Conservation (phyloP, 129 eudicot species). For the Flaveria linearis region DNA sequence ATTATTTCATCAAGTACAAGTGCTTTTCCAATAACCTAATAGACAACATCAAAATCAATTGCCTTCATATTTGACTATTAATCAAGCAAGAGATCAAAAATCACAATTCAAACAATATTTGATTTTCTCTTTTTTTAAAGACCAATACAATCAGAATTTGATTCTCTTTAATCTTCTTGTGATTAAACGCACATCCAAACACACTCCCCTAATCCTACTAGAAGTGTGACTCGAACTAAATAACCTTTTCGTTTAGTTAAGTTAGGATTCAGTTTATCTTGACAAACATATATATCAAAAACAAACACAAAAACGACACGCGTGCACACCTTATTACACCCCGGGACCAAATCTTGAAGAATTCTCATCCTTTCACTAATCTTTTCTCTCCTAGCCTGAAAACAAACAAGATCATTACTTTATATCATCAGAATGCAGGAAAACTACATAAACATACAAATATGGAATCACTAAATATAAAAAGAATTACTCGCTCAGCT, state of each 20-base stretch:
- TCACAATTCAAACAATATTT: slow-evolving; percentile 11
- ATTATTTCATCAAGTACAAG: slow-evolving; percentile 96
- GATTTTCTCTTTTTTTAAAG: neutral
- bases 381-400: slow-evolving; percentile 85
- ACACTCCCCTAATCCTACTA: neutral
- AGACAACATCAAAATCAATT: slow-evolving; percentile 10
- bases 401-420: neutral
- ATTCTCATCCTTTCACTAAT: slow-evolving; percentile 93
- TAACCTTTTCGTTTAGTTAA: neutral
- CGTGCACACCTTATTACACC: slow-evolving; percentile 85
- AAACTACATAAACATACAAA: neutral
- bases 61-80: slow-evolving; percentile 4
- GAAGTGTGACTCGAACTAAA: neutral
- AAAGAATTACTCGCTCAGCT: slow-evolving; percentile 74
- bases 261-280: neutral
- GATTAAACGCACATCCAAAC: neutral
- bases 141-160: slow-evolving; percentile 5
- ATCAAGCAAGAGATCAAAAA: slow-evolving; percentile 7
- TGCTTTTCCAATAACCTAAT: slow-evolving; percentile 88
- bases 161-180: neutral
- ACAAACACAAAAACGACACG: slow-evolving; percentile 12
- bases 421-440: slow-evolving; percentile 4
- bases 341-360: slow-evolving; percentile 94
- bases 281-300: neutral
- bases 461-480: neutral